These are phyloP conservation scores for Calonectria multiphialidica DNA, from an alignment of 2,329 filamentous ascomycete species.

Conservation along the genomic window DNA sequence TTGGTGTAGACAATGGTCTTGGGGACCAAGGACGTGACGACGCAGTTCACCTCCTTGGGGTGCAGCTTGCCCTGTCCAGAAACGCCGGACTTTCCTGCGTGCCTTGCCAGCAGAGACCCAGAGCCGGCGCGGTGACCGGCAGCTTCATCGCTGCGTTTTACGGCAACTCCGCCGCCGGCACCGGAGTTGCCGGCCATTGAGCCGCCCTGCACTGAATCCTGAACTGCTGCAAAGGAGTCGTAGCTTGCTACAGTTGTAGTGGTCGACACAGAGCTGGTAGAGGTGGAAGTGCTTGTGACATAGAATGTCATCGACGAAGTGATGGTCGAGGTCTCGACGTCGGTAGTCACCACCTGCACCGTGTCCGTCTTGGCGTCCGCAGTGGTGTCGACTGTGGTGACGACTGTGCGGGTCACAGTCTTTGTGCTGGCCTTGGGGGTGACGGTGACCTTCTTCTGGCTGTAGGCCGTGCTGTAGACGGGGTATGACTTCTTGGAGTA, in stretches of 20 bases:
- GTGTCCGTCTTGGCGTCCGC: background rate
- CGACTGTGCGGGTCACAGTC: background rate
- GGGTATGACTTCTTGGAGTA: background rate
- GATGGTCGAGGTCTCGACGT: background rate
- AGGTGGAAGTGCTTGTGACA: background rate
- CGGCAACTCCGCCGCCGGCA: no score
- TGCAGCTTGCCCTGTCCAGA: background rate
- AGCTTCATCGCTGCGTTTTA: background rate
- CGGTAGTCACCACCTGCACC: background rate
- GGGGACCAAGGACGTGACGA: background rate
- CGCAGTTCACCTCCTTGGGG: background rate
- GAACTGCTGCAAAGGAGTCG: background rate
- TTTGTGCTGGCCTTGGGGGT: background rate
- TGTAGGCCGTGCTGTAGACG: background rate
- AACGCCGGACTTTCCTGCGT: background rate
- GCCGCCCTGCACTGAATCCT: background rate
- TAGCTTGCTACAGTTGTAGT: background rate
- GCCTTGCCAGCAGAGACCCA: background rate
- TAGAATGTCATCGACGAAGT: background rate
- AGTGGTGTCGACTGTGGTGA: background rate
- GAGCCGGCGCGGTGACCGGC: no score
- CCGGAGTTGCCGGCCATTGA: background rate
- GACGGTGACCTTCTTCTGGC: background rate
- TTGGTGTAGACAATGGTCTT: background rate
- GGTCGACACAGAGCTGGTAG: background rate